Evolutionary conservation across 208 protist species (phyloP).

Genomic region (Trichomonas tenax): DNA sequence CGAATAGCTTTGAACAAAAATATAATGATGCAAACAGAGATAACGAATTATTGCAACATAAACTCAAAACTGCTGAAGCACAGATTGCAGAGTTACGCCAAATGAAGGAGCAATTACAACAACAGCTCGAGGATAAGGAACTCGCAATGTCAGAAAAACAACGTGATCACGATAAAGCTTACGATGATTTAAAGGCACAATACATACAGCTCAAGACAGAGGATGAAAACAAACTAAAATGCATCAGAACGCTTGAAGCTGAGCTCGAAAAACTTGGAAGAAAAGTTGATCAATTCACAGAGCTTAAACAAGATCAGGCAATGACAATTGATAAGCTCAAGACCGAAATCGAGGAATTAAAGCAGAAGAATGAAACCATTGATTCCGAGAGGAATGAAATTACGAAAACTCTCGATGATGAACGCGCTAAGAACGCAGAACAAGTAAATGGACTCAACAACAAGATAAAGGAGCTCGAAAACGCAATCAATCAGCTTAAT

Average conservation of each 20-base stretch:
- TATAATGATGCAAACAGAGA: not conserved
- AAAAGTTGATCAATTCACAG: not conserved
- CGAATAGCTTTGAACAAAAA: not conserved
- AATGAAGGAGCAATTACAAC: not conserved
- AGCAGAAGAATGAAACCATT: not conserved
- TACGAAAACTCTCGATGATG: not conserved
- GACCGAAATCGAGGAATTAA: not conserved
- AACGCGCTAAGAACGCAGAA: not conserved
- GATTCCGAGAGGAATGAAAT: not conserved
- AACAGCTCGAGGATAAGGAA: not conserved
- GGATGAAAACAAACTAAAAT: too few relatives aligned
- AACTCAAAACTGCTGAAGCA: not conserved
- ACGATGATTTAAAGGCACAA: too few relatives aligned
- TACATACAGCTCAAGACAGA: too few relatives aligned
- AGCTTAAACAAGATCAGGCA: not conserved
- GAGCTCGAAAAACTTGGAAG: not conserved
- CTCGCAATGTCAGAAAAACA: not conserved
- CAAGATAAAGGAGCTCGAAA: not conserved
- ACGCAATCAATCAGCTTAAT: not conserved
- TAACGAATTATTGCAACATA: not conserved
- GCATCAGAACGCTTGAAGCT: too few relatives aligned
- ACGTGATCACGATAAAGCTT: too few relatives aligned
- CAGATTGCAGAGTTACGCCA: not conserved
- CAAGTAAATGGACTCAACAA: not conserved
- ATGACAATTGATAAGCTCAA: not conserved